These are phyloP conservation scores for Fraxinus sp. DNA, from an alignment of 305 asterid species.

Conservation along the genomic window DNA sequence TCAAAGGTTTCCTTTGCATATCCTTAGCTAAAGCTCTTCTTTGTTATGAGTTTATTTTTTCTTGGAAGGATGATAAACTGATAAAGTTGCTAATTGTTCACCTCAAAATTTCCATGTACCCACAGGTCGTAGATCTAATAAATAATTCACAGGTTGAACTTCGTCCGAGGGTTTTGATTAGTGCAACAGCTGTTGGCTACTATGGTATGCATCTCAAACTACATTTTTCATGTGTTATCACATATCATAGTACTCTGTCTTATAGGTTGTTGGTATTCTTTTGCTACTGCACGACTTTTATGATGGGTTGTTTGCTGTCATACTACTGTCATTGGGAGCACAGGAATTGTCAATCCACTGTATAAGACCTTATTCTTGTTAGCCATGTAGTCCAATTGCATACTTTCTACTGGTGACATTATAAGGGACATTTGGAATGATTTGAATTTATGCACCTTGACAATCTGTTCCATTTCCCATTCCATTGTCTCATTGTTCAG, in stretches of 20 bases:
- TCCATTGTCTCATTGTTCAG: slow-evolving; percentile 37
- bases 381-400: neutral
- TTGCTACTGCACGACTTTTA: neutral
- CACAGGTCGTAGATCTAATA: slow-evolving; percentile 71
- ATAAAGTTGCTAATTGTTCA: neutral
- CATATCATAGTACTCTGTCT: neutral
- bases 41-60: neutral
- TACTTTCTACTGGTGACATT: neutral
- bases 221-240: neutral
- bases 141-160: slow-evolving; percentile 49
- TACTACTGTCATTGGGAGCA: neutral
- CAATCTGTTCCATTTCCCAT: slow-evolving; percentile 10
- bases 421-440: neutral
- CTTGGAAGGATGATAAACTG: neutral
- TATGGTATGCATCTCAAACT: slow-evolving; percentile 52
- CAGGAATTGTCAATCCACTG: neutral
- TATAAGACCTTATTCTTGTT: neutral
- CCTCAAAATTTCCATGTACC: neutral
- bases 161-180: slow-evolving; percentile 75
- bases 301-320: neutral
- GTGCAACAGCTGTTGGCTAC: slow-evolving; percentile 92
- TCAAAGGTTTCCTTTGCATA: slow-evolving; percentile 48
- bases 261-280: neutral
- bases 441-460: slow-evolving; percentile 9
- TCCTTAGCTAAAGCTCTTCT: slow-evolving; percentile 14